Evolutionary conservation across 441 rosid genomes (phyloP).

Genomic region (Populus hybrid): DNA sequence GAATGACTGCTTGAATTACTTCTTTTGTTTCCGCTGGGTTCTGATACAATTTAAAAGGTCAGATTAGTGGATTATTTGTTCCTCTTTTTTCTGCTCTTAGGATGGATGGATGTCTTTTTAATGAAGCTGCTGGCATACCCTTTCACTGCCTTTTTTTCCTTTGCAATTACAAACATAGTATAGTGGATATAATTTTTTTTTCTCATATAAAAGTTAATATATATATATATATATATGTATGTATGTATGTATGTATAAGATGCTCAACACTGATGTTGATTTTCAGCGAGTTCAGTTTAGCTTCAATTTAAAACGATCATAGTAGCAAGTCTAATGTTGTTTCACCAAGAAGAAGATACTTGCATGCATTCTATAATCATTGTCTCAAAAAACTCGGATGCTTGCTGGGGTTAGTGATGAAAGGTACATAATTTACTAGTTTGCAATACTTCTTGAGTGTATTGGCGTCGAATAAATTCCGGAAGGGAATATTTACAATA

Average conservation of each 20-base stretch:
- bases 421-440: neutral
- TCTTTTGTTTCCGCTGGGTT: conserved; percentile 99
- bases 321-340: neutral
- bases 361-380: neutral
- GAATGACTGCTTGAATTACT: conserved; percentile 96
- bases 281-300: neutral
- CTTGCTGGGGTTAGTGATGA: neutral
- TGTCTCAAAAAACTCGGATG: neutral
- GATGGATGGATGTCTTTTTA: neutral
- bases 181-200: no score
- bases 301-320: neutral
- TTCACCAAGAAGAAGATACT: neutral
- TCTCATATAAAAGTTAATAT: no score
- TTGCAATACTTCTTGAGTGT: neutral
- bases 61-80: conserved; percentile 20
- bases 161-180: no score
- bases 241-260: neutral
- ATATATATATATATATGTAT: no score
- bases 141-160: no score
- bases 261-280: neutral
- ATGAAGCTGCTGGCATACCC: no score
- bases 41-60: conserved; percentile 96
- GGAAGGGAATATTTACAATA: neutral
- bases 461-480: neutral
- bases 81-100: no score